Base-by-base conservation (phyloP, 805 yeast genomes). In the Candida golubevii region DNA sequence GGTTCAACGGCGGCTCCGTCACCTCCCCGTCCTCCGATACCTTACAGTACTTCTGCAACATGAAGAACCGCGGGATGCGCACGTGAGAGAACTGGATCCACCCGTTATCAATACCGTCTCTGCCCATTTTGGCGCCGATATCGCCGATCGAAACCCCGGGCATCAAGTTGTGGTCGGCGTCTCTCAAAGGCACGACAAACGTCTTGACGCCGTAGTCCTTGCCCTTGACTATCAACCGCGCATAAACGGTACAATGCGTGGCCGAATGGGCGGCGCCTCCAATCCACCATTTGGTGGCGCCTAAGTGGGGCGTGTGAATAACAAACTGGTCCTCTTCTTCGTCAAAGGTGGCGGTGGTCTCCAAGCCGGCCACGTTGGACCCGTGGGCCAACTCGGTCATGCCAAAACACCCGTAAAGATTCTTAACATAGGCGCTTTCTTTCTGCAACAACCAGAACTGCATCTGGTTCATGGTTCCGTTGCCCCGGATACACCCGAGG, bases 221-320 rank as follows among this genome's bases (percentile, higher is more conserved):
- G 30, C 86, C 91, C 37, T 83, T 72, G 28, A 88, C 88, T 41
- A 86, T 78, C 49, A 90, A 73, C 48, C 97, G 75, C 5, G 97
- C 97, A 63, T 82, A 90, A 26, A 80, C 85, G n/a, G 83, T 80
- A 23, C 88, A 73, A 67, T 90, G 97, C 27, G 90, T 88, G 6
- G 97, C 88, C 15, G 95, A 83, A 65, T 88, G 95, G 9, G 97
- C 97, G 35, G 97, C 97, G 56, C 97, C 97, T 38, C 97, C 97
- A 58, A 90, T 90, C 97, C 97, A 90, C 97, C 97, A 90, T 64
- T 90, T 90, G 26, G 97, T 89, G 36, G 97, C 97, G 32, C 95
- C 90, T 44, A 86, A 64, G 60, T 89, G 86, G 1, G 97, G 97
- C 10, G 97, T 90, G 61, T 87, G 78, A 57, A 90, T 80, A 44